Percentiles rank a stretch among this genome's conserved stretches.
These are phyloP conservation scores for Candida pini DNA, from an alignment of 805 yeast genomes.

Conservation along the genomic window DNA sequence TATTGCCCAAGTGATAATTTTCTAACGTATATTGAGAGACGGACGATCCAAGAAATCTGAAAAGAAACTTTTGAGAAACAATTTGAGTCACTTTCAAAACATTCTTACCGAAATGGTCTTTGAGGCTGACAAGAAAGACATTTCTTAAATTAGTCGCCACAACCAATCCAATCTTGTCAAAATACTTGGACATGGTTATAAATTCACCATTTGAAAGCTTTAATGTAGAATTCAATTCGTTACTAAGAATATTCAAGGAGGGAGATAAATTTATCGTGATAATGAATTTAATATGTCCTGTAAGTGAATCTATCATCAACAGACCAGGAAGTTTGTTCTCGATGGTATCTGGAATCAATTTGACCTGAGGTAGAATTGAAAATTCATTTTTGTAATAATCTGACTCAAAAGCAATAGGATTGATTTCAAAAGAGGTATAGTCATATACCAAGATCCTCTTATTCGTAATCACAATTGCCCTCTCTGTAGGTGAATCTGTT, in stretches of 20 bases:
- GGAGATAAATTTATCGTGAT: slow-evolving; percentile 72
- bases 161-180: slow-evolving; percentile 72
- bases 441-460: slow-evolving; percentile 61
- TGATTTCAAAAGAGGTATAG: slow-evolving; percentile 53
- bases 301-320: slow-evolving; percentile 51
- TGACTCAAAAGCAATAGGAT: slow-evolving; percentile 53
- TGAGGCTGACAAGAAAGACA: slow-evolving; percentile 53
- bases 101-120: slow-evolving; percentile 67
- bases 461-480: slow-evolving; percentile 34
- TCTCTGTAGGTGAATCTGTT: slow-evolving; percentile 23
- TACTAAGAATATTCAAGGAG: slow-evolving; percentile 36
- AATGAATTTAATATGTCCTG: slow-evolving; percentile 62
- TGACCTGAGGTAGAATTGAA: slow-evolving; percentile 44
- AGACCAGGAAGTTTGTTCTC: slow-evolving; percentile 57
- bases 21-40: slow-evolving; percentile 12
- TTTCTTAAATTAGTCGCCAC: slow-evolving; percentile 68
- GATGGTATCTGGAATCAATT: slow-evolving; percentile 55
- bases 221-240: slow-evolving; percentile 31
- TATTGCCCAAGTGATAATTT: slow-evolving; percentile 28
- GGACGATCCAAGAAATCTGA: slow-evolving; percentile 13
- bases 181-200: slow-evolving; percentile 49
- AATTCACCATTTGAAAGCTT: slow-evolving; percentile 47
- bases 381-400: slow-evolving; percentile 29
- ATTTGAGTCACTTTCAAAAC: slow-evolving; percentile 20
- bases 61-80: slow-evolving; percentile 15